phyloP scores from a whole-genome alignment of 1,284 basidiomycete species.

The Pascua sp. region DNA sequence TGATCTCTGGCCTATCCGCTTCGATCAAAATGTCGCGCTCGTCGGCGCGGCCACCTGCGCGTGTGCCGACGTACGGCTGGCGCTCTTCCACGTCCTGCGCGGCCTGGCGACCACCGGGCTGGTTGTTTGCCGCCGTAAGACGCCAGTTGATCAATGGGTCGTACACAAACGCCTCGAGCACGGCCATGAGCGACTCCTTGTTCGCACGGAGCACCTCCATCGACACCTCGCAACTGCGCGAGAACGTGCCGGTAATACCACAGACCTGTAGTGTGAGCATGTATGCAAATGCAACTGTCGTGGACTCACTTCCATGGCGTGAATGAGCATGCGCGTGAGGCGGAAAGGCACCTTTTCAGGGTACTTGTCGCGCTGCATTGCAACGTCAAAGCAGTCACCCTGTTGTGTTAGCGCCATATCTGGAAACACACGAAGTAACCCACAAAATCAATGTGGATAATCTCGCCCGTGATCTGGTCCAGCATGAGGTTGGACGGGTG shows the following conservation, averaged over 20 bases:
- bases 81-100: slow-evolving; percentile 22
- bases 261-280: slow-evolving; percentile 61
- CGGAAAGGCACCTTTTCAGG: slow-evolving; percentile 99
- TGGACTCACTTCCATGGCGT: slow-evolving; percentile 78
- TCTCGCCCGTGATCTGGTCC: slow-evolving; percentile 87
- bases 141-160: slow-evolving; percentile 61
- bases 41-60: slow-evolving; percentile 33
- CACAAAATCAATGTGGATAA: slow-evolving; percentile 92
- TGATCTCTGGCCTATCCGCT: slow-evolving; percentile 64
- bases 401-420: slow-evolving; percentile 11
- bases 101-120: slow-evolving; percentile 39
- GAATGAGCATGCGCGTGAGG: slow-evolving; percentile 95
- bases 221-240: slow-evolving; percentile 91
- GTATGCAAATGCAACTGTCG: too few species aligned
- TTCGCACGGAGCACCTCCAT: slow-evolving; percentile 96
- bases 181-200: slow-evolving; percentile 96
- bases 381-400: slow-evolving; percentile 90
- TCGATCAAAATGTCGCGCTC: slow-evolving; percentile 51
- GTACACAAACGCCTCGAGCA: slow-evolving; percentile 77
- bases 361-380: slow-evolving; percentile 96
- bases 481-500: slow-evolving; percentile 96
- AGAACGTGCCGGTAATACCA: slow-evolving; percentile 96
- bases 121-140: slow-evolving; percentile 48
- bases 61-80: slow-evolving; percentile 8
- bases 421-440: slow-evolving; percentile 13